Conservation (phyloP, 2,329 filamentous ascomycete species). For the Albophoma yamanashiensis region DNA sequence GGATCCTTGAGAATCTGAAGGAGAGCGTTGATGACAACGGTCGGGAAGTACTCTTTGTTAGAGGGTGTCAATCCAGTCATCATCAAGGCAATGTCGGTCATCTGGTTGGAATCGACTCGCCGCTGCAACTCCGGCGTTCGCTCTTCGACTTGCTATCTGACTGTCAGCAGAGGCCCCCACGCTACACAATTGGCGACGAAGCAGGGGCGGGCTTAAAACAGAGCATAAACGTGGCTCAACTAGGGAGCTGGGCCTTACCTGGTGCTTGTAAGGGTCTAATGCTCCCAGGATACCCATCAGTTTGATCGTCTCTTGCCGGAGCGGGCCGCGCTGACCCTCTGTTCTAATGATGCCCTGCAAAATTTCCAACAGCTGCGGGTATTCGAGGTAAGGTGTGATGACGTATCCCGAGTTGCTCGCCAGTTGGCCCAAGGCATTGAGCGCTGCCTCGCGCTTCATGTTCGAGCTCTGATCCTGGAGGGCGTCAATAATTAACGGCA, state of each 20-base stretch:
- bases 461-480: constrained; percentile 90
- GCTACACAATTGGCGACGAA: background rate
- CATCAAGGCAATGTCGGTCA: constrained; percentile 93
- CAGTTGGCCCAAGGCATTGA: constrained; percentile 83
- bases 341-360: constrained; percentile 90
- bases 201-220: background rate
- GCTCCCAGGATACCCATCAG: constrained; percentile 92
- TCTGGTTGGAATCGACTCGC: constrained; percentile 48
- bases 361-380: constrained; percentile 85
- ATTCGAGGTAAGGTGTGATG: constrained; percentile 89
- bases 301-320: constrained; percentile 92
- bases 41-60: constrained; percentile 97
- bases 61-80: constrained; percentile 96
- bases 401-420: constrained; percentile 97
- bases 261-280: constrained; percentile 91
- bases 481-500: constrained; percentile 90
- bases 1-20: constrained; percentile 86
- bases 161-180: constrained; percentile 1
- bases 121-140: constrained; percentile 72
- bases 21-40: constrained; percentile 91
- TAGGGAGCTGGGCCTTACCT: constrained; percentile 30
- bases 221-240: background rate
- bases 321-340: constrained; percentile 69
- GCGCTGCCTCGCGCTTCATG: constrained; percentile 79
- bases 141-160: constrained; percentile 65